Evolutionary conservation across 129 eudicot genomes (phyloP), one percentile per base, ranked within the genome.

Genomic region (Mikania micrantha): DNA sequence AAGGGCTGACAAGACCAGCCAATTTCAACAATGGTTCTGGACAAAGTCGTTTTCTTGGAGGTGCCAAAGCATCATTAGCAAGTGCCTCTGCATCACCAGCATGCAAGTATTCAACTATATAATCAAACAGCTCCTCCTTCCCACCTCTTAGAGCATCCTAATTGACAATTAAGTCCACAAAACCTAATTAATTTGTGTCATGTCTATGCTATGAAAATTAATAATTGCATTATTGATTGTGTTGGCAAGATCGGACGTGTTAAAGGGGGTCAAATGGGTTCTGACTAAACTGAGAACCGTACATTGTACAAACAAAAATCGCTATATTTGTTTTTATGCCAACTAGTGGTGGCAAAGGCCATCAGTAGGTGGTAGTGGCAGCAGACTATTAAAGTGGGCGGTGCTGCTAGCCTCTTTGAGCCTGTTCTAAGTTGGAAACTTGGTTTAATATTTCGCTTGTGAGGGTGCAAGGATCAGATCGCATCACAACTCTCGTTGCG

Each of bases 111-210:
- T 69, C 77, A 20, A 85, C 86, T 66, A 94, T 52, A 72, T 79
- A 82, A 70, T 90, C 95, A 44, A 94, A 87, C 16, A 94, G 81
- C 77, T 87, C 99, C 19, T 89, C 99, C 69, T 85, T 85, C 62
- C 99, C 99, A 54, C 99, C 99, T 77, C 99, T 85, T 27, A 93
- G 80, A 48, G 97, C 93, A 85, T 94, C 99, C 99, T 94, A 25
- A 19, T 48, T 19, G 71, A 32, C 36, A 32, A 69, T 67, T 48
- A 20, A 36, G 24, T 16, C 34, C 60, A 49, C 15, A 9, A 27
- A 57, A 57, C 13, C 4, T 4, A 57, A 15, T 31, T 28, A 15
- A 29, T 3, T 31, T 10, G 0, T 52, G 1, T 9, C 1, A 25
- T n/a, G n/a, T 5, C 36, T 32, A 4, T 3, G 0, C 36, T 32